Percentiles rank a stretch among this genome's conserved stretches.
phyloP scores from a whole-genome alignment of 495 filamentous ascomycete species.

The Xylaria castorea region DNA sequence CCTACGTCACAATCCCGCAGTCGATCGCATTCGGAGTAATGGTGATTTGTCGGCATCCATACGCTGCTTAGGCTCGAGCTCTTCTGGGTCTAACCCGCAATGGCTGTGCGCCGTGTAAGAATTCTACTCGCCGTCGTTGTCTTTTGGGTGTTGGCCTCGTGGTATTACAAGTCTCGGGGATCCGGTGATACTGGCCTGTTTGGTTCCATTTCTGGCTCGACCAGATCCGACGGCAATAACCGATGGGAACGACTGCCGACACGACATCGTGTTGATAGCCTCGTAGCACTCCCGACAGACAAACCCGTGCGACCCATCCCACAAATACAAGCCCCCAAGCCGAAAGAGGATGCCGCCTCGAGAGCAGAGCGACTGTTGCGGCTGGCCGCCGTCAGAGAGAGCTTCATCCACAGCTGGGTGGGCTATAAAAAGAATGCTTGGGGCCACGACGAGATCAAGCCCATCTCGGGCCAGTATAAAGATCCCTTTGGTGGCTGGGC shows the following conservation, averaged over 20 bases:
- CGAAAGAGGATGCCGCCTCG: conserved; percentile 38
- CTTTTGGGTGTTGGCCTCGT: conserved; percentile 40
- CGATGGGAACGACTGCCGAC: conserved; percentile 38
- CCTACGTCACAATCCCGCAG: conserved; percentile 6
- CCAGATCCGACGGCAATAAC: background rate
- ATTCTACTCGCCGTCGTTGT: conserved; percentile 37
- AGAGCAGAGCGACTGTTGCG: conserved; percentile 48
- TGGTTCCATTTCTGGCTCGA: conserved; percentile 22
- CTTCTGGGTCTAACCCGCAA: conserved; percentile 21
- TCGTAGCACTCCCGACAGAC: conserved; percentile 75
- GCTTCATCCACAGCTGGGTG: conserved; percentile 75
- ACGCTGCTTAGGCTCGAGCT: conserved; percentile 10
- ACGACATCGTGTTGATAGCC: conserved; percentile 60
- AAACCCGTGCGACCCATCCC: conserved; percentile 66
- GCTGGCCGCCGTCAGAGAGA: conserved; percentile 66
- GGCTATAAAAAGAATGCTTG: conserved; percentile 80
- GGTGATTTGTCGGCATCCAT: background rate
- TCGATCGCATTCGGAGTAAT: conserved; percentile 20
- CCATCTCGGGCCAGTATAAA: conserved; percentile 59
- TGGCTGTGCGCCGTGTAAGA: conserved; percentile 40
- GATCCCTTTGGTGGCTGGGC: conserved; percentile 87
- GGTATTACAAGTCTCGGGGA: conserved; percentile 39
- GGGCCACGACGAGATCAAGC: conserved; percentile 77
- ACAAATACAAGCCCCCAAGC: conserved; percentile 67
- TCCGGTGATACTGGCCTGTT: conserved; percentile 27